Evolutionary conservation across 106 monocot genomes (phyloP).

Genomic region (Hemerocallis citrina): DNA sequence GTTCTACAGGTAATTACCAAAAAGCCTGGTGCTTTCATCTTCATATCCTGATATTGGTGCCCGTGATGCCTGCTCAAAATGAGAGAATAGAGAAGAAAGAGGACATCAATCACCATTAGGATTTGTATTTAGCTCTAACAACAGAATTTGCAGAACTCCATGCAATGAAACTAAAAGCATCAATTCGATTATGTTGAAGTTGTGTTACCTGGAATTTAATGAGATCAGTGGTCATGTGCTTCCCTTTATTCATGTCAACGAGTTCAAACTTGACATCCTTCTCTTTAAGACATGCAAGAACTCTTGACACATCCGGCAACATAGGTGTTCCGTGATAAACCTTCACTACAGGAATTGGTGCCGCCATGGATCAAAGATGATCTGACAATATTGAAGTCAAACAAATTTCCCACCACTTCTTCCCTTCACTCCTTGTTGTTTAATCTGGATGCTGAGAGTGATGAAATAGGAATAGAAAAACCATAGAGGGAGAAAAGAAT

Average conservation of each 20-base stretch:
- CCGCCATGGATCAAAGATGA: constrained; percentile 8
- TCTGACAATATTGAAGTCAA: neutral
- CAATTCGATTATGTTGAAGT: neutral
- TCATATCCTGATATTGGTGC: constrained; percentile 24
- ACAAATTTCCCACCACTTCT: no score
- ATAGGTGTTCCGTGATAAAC: constrained; percentile 53
- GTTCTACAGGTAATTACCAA: constrained; percentile 15
- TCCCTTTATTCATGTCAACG: constrained; percentile 32
- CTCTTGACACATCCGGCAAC: constrained; percentile 54
- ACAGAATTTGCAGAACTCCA: neutral
- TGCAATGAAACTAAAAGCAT: neutral
- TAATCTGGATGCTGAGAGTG: no score
- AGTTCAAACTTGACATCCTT: constrained; percentile 47
- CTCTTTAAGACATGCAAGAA: constrained; percentile 63
- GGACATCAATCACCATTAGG: neutral
- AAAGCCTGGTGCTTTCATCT: constrained; percentile 35
- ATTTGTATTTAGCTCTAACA: neutral
- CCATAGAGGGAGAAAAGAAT: no score
- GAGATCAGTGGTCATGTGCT: constrained; percentile 22
- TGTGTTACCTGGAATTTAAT: constrained; percentile 44
- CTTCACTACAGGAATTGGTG: constrained; percentile 13
- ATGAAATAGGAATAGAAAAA: no score
- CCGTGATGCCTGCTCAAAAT: constrained; percentile 1
- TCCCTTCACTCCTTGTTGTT: neutral
- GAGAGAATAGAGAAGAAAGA: neutral